Percentiles rank a stretch among this genome's conserved stretches.
Evolutionary conservation across 495 filamentous ascomycete genomes (phyloP).

Genomic region (Chaetomium fimeti): DNA sequence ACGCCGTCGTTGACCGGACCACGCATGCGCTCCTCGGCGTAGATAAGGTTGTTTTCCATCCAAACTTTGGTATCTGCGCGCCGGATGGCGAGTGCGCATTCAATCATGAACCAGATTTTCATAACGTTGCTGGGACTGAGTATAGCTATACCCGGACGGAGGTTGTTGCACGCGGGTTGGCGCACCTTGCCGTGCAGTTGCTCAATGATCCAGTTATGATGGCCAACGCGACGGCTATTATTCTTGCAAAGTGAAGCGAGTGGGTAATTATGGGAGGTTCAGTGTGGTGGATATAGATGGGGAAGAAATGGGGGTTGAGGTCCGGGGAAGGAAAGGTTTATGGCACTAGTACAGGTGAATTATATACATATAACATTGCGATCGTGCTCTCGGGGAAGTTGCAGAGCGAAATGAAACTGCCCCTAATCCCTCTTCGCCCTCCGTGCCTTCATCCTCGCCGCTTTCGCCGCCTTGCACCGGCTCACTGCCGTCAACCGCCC

Average conservation of each 20-base stretch:
- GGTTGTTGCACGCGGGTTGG: slow-evolving; percentile 1
- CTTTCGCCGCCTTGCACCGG: slow-evolving; percentile 13
- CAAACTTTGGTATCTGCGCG: not conserved
- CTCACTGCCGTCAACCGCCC: slow-evolving; percentile 43
- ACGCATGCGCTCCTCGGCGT: not conserved
- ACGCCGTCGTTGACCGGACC: not conserved
- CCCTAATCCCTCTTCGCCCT: not conserved
- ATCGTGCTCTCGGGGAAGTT: not conserved
- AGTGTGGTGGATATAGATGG: too few species aligned
- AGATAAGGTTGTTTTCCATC: not conserved
- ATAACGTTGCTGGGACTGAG: not conserved
- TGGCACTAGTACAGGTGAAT: too few species aligned
- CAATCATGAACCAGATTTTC: not conserved
- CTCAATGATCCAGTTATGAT: slow-evolving; percentile 1
- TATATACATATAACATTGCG: not conserved
- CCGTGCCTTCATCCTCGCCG: not conserved
- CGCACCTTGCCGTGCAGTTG: not conserved
- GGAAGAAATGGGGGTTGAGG: too few species aligned
- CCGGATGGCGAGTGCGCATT: not conserved
- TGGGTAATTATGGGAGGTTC: too few species aligned
- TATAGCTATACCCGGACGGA: not conserved
- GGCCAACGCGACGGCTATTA: not conserved
- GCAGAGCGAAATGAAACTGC: not conserved
- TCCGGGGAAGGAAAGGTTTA: too few species aligned
- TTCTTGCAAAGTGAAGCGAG: not conserved